These are phyloP conservation scores for Paulownia fortunei DNA, from an alignment of 257 asterid genomes.

Conservation along the genomic window DNA sequence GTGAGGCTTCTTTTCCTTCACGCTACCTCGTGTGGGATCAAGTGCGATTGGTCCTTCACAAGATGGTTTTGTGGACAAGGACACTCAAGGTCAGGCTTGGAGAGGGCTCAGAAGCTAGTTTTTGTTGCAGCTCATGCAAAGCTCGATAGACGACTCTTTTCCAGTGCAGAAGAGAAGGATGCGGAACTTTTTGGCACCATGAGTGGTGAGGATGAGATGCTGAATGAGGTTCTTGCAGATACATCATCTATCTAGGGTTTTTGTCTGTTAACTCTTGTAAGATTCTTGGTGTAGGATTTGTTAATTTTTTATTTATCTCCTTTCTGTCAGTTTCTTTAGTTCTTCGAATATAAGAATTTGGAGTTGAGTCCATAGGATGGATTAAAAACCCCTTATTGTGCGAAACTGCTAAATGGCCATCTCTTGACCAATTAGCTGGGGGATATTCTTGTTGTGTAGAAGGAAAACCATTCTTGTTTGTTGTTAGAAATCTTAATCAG, in stretches of 20 bases:
- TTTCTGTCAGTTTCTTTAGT: constrained; percentile 36
- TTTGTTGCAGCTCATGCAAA: constrained; percentile 77
- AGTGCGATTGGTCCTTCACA: constrained; percentile 58
- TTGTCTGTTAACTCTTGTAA: constrained; percentile 43
- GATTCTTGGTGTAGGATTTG: constrained; percentile 47
- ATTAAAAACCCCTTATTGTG: constrained; percentile 33
- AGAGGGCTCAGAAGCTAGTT: constrained; percentile 71
- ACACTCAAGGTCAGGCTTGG: constrained; percentile 53
- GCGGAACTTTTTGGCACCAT: constrained; percentile 55
- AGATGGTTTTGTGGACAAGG: constrained; percentile 58
- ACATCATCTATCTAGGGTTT: constrained; percentile 60
- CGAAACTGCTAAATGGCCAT: constrained; percentile 35
- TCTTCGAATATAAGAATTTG: constrained; percentile 40
- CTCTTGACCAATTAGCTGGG: constrained; percentile 37
- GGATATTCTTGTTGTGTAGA: constrained; percentile 44
- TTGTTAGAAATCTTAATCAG: constrained; percentile 26
- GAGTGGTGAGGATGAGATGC: constrained; percentile 62
- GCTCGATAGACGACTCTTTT: constrained; percentile 59
- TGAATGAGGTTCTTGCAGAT: constrained; percentile 69
- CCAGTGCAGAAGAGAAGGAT: constrained; percentile 66
- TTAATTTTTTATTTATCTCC: constrained; percentile 39
- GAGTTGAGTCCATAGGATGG: constrained; percentile 41
- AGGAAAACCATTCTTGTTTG: constrained; percentile 36
- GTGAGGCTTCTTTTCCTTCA: constrained; percentile 88
- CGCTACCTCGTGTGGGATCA: constrained; percentile 71